Base-by-base conservation (phyloP, 1,284 basidiomycete species). In the Ceratobasidium sp. region DNA sequence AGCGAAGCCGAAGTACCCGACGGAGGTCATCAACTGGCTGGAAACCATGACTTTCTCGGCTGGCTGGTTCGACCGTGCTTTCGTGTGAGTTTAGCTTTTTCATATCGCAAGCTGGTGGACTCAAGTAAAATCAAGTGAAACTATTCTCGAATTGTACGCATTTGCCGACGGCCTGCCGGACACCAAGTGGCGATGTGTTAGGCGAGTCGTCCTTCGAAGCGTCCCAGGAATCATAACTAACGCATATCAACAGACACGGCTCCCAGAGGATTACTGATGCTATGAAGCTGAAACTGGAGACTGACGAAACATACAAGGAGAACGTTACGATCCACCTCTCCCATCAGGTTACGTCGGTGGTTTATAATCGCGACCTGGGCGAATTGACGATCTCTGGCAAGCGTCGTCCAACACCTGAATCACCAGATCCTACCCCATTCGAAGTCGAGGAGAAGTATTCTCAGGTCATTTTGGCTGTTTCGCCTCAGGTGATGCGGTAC, bases 381-480 rank as follows among this genome's bases (percentile, higher is more conserved):
- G n/a, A 21, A 2, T 75, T 80, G 43, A 75, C 78, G 2, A 78
- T 79, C 62, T 73, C 28, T 16, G 28, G 52, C 3, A 36, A 21
- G 69, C 73, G 9, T 53, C 76, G 52, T 3, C 52, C 52, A 32
- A 58, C 75, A 75, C 34, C 60, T 14, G n/a, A 18, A 1, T 21
- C 9, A 57, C 4, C 21, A 74, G 36, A 73, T 58, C 48, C 77
- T 75, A 46, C 73, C 41, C 3, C 69, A 18, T 65, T 62, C 21
- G 14, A 5, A 14, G 16, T 30, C 2, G 10, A 65, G 32, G 30
- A 6, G 9, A 23, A 12, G 4, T 79, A 77, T 65, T 75, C 75
- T 18, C 78, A 80, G 60, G 79, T 81, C 50, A 76, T 81, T 50
- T 77, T 76, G 30, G 79, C 80, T 10, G 71, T 79, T 30, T 74